Conservation (phyloP, 179 eudicot genomes). For the Sideroxylon spinosum region DNA sequence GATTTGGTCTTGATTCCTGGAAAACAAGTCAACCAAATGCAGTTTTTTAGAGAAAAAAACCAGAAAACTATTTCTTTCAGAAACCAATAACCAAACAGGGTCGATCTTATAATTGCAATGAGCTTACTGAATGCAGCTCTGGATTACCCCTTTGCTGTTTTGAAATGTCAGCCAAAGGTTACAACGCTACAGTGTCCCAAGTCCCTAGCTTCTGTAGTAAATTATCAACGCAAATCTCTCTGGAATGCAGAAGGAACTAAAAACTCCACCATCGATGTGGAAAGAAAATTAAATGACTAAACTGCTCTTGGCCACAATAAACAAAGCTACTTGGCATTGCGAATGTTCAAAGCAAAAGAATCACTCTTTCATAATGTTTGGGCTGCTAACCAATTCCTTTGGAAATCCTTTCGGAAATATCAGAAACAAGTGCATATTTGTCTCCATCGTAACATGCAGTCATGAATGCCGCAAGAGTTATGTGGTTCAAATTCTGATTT, state of each 20-base stretch:
- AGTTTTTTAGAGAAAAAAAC: too few relatives aligned
- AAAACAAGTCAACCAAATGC: too few relatives aligned
- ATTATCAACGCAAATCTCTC: neutral
- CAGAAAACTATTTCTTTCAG: too few relatives aligned
- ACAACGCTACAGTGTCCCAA: neutral
- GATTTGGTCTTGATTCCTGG: too few relatives aligned
- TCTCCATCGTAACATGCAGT: conserved; percentile 66
- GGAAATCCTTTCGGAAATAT: conserved; percentile 47
- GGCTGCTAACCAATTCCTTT: conserved; percentile 24
- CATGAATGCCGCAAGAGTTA: conserved; percentile 69
- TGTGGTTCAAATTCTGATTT: conserved; percentile 49
- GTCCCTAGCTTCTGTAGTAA: neutral
- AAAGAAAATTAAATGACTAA: neutral
- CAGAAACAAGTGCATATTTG: conserved; percentile 64
- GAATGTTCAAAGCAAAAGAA: neutral
- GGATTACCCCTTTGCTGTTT: too few relatives aligned
- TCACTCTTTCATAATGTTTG: neutral
- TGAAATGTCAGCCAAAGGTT: too few relatives aligned
- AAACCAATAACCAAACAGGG: too few relatives aligned
- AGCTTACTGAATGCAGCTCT: too few relatives aligned
- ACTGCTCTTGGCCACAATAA: neutral
- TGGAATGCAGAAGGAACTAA: conserved; percentile 1
- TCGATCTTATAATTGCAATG: too few relatives aligned
- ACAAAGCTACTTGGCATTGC: neutral
- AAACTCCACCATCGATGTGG: neutral